Base-by-base conservation (phyloP, 495 filamentous ascomycete genomes). In the Talaromyces trachyspermus region DNA sequence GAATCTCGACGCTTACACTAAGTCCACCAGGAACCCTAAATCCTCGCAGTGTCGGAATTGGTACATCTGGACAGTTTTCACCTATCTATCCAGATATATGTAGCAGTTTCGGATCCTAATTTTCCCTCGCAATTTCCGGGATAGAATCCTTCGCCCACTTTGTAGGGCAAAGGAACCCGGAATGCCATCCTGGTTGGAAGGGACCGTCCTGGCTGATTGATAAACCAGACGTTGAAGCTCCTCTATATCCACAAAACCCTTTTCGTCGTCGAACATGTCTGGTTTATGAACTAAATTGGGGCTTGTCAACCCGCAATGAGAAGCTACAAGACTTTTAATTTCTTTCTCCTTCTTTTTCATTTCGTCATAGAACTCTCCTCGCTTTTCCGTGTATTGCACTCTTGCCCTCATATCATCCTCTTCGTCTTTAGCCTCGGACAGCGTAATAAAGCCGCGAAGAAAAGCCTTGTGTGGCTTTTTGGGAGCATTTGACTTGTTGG, bases 101-200 rank as follows among this genome's bases (percentile, higher is more conserved):
- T 65, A 33, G 49, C 68, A 10, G 50, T 61, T 50, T 66, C 65
- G 46, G 56, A 66, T 12, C 61, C 54, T 4, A 71, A 41, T 36
- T 69, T 71, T 46, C 69, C 65, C 49, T 71, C 62, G 5, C 51
- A 52, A 48, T 63, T 71, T 35, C 64, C 64, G 37, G 68, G 61
- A 22, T 58, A 39, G 12, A 47, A 46, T 4, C 29, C 45, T 50
- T 71, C 68, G 20, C 59, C 65, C 27, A 69, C 33, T 42, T 60
- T 57, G 46, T 57, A 65, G n/a, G 64, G 65, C 46, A 71, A 41
- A n/a, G 66, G 61, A 51, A 62, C 56, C 36, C 68, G 53, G 50
- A 71, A 49, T 2, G 69, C 52, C 5, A 63, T 55, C 14, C 48
- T 53, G 37, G 30, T 22, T 54, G 32, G 49, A 69, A 42, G 37